Evolutionary conservation across 2,329 filamentous ascomycete species (phyloP).

Genomic region (Pseudocercospora pini-densiflorae): DNA sequence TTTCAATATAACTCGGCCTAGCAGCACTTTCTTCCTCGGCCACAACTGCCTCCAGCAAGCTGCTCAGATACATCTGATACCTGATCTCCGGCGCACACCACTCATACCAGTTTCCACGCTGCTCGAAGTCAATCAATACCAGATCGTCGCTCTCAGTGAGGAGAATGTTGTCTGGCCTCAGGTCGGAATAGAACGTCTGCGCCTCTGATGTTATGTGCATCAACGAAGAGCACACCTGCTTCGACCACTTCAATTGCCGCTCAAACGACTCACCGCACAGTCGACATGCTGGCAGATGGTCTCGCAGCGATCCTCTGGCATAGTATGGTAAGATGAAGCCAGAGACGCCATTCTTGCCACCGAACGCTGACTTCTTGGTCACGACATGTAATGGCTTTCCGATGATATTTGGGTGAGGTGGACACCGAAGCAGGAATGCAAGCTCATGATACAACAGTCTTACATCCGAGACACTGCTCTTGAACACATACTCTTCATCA

Average conservation of each 20-base stretch:
- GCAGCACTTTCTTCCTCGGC: neutral
- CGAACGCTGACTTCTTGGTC: neutral
- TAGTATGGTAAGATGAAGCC: neutral
- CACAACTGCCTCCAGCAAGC: neutral
- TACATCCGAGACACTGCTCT: neutral
- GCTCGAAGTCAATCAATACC: neutral
- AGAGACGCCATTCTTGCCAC: neutral
- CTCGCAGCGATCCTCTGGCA: neutral
- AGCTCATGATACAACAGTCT: neutral
- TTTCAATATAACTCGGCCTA: neutral
- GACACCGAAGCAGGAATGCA: neutral
- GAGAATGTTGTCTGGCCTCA: neutral
- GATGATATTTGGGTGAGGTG: neutral
- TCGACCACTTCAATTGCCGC: neutral
- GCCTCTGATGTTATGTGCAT: neutral
- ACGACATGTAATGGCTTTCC: neutral
- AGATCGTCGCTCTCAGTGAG: neutral
- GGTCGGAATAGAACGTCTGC: neutral
- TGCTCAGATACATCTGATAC: neutral
- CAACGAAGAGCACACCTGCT: neutral
- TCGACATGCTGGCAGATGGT: neutral
- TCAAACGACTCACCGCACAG: neutral
- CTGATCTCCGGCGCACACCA: neutral
- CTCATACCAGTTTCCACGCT: neutral
- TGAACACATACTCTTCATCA: neutral